phyloP scores from a whole-genome alignment of 495 filamentous ascomycete genomes.

The Antarctomyces pellizariae region DNA sequence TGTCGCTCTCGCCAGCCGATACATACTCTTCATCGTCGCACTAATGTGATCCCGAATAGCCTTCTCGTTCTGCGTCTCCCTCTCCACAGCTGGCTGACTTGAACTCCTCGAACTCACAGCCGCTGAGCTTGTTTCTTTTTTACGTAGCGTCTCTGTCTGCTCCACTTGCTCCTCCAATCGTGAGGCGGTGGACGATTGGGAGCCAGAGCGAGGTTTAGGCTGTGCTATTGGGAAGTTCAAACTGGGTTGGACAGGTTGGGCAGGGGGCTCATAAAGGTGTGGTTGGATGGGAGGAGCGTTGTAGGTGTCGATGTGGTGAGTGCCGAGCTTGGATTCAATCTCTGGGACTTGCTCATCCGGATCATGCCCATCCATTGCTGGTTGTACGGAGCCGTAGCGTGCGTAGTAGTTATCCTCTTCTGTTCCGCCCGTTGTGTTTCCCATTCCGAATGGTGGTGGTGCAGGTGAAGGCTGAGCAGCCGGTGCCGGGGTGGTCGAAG shows the following conservation, averaged over 20 bases:
- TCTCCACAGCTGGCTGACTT: too few species aligned
- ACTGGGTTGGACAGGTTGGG: too few species aligned
- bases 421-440: slow-evolving; percentile 15
- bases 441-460: slow-evolving; percentile 14
- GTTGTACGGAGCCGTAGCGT: slow-evolving; percentile 74
- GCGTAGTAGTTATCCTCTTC: slow-evolving; percentile 63
- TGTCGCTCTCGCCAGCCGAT: slow-evolving; percentile 48
- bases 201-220: too few species aligned
- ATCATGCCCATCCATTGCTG: slow-evolving; percentile 75
- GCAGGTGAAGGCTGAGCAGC: slow-evolving; percentile 35
- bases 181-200: too few species aligned
- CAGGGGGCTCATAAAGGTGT: slow-evolving; percentile 5
- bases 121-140: too few species aligned
- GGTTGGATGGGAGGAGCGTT: slow-evolving; percentile 4
- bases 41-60: slow-evolving; percentile 79
- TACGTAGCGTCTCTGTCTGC: too few species aligned
- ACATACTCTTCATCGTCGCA: slow-evolving; percentile 73
- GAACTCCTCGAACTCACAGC: too few species aligned
- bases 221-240: too few species aligned
- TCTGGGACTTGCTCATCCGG: slow-evolving; percentile 24
- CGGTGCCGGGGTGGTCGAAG: slow-evolving; percentile 45
- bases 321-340: slow-evolving; percentile 7
- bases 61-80: slow-evolving; percentile 42
- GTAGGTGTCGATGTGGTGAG: slow-evolving; percentile 4
- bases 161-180: too few species aligned